These are phyloP conservation scores for Apiospora aurea DNA, from an alignment of 2,329 filamentous ascomycete species.

Conservation along the genomic window DNA sequence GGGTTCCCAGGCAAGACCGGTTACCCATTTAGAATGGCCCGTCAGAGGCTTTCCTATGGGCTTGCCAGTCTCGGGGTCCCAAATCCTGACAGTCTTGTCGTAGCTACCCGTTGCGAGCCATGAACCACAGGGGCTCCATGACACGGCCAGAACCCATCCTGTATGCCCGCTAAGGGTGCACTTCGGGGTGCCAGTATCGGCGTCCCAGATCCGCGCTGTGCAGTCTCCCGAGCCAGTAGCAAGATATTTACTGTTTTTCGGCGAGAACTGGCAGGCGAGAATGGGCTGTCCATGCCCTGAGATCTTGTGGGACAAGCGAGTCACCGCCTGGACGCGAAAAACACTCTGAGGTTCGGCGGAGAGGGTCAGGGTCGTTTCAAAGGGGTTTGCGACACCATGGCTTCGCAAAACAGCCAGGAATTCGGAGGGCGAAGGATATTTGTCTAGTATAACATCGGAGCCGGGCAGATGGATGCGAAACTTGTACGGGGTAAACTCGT, in stretches of 20 bases:
- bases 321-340: slow-evolving; percentile 91
- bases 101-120: slow-evolving; percentile 89
- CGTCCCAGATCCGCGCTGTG: slow-evolving; percentile 93
- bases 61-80: slow-evolving; percentile 85
- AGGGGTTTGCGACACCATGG: slow-evolving; percentile 65
- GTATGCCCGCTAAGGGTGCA: slow-evolving; percentile 87
- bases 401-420: slow-evolving; percentile 60
- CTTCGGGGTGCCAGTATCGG: slow-evolving; percentile 88
- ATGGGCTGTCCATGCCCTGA: slow-evolving; percentile 93
- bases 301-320: slow-evolving; percentile 86
- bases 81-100: slow-evolving; percentile 90
- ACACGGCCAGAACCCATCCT: slow-evolving; percentile 87
- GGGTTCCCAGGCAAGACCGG: slow-evolving; percentile 89
- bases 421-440: slow-evolving; percentile 58
- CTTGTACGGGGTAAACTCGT: slow-evolving; percentile 67
- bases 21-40: slow-evolving; percentile 90
- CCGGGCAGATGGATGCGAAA: slow-evolving; percentile 66
- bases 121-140: slow-evolving; percentile 84
- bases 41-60: slow-evolving; percentile 75
- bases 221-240: slow-evolving; percentile 91
- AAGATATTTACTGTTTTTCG: slow-evolving; percentile 75
- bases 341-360: slow-evolving; percentile 84
- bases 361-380: slow-evolving; percentile 62
- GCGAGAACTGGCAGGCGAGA: slow-evolving; percentile 84
- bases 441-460: slow-evolving; percentile 60